phyloP scores from a whole-genome alignment of 2,329 filamentous ascomycete genomes.

The Xylaria sp. region DNA sequence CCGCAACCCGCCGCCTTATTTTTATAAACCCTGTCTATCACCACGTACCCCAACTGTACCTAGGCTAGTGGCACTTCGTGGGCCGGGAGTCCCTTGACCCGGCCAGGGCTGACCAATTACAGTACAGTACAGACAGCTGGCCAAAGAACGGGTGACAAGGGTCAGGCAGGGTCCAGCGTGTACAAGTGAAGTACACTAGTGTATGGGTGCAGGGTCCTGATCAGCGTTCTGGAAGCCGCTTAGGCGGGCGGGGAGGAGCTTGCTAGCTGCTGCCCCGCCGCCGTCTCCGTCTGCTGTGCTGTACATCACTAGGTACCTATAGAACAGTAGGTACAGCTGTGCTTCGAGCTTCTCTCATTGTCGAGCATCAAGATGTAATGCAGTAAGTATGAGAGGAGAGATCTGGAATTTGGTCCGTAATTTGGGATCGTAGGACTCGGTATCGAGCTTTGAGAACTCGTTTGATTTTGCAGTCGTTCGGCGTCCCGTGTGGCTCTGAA shows the following conservation, averaged over 20 bases:
- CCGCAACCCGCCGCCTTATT: conserved; percentile 2
- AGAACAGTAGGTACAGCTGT: too few species aligned
- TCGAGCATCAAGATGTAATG: not conserved
- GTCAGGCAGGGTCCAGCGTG: too few species aligned
- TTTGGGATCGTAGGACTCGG: not conserved
- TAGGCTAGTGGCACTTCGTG: not conserved
- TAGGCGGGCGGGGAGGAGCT: not conserved
- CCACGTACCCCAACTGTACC: not conserved
- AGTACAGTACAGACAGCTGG: too few species aligned
- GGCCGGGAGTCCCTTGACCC: conserved; percentile 3
- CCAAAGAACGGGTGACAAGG: too few species aligned
- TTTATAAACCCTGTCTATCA: conserved; percentile 2
- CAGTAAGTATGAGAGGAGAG: not conserved
- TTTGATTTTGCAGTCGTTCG: not conserved
- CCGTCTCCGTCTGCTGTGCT: not conserved
- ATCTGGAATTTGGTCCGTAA: not conserved
- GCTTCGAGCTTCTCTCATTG: not conserved
- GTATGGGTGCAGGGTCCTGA: too few species aligned
- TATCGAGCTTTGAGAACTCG: not conserved
- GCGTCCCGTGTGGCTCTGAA: conserved; percentile 8
- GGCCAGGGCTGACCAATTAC: too few species aligned
- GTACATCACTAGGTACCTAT: not conserved
- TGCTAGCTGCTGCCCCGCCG: not conserved
- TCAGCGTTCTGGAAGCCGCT: not conserved
- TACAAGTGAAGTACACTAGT: too few species aligned